These are phyloP conservation scores for Trichothecium roseum DNA, from an alignment of 2,329 filamentous ascomycete species.

Conservation along the genomic window DNA sequence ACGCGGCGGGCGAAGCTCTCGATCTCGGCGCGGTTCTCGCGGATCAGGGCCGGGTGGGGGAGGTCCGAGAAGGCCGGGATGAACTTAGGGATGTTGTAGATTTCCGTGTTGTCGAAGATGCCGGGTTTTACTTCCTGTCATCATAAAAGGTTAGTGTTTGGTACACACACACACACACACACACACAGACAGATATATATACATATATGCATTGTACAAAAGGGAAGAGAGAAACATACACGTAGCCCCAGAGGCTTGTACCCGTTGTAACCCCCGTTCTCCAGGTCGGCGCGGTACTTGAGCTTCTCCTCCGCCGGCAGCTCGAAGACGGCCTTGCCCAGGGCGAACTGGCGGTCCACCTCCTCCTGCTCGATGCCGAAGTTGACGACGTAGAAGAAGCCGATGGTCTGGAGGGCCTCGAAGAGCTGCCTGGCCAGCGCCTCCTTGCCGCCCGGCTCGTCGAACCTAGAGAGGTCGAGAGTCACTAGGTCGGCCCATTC, in stretches of 20 bases:
- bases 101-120: constrained; percentile 25
- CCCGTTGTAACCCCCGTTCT: constrained; percentile 45
- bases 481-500: constrained; percentile 48
- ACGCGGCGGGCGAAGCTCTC: constrained; percentile 24
- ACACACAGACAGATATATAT: background rate
- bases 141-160: too few relatives aligned
- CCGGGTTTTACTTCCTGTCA: constrained; percentile 18
- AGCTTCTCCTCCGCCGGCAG: constrained; percentile 48
- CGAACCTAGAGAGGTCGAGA: constrained; percentile 44
- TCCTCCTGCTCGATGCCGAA: constrained; percentile 51
- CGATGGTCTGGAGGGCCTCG: constrained; percentile 37
- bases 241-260: constrained; percentile 37
- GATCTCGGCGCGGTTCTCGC: constrained; percentile 17
- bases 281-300: constrained; percentile 40
- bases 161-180: background rate
- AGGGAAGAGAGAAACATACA: constrained; percentile 5
- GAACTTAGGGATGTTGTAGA: constrained; percentile 30
- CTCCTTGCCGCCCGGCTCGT: constrained; percentile 42
- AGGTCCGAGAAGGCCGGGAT: constrained; percentile 20
- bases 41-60: constrained; percentile 21
- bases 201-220: too few relatives aligned
- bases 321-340: constrained; percentile 47
- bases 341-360: constrained; percentile 49
- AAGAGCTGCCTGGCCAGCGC: constrained; percentile 41
- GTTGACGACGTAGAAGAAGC: constrained; percentile 55